Base-by-base conservation (phyloP, 345 rosid genomes). In the Syzygium aqueum region DNA sequence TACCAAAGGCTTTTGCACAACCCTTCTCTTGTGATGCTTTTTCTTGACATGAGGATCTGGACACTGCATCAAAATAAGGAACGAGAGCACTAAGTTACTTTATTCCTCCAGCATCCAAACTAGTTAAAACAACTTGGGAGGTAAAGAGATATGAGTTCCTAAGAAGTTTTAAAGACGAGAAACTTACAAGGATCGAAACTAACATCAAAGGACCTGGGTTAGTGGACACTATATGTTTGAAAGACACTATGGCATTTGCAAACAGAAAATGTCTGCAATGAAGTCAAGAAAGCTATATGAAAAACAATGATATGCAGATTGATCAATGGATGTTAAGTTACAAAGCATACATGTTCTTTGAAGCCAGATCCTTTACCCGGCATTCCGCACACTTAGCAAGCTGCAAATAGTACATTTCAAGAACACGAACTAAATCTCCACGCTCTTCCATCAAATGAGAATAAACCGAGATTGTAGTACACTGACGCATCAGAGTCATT, bases 41-140 rank as follows among this genome's bases (percentile, higher is more conserved):
- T 93, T 96, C 95, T 97, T 97, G 94, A 96, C 95, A 93, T 97
- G 98, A 77, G 99, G 99, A 88, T 97, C 98, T 10, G 98, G 98
- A 82, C 98, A 97, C 99, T 97, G 92, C 91, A 91, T 84, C 85
- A 33, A 61, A 15, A 89, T 33, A 78, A 51, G 67, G 53, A 82
- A 40, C 37, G 43, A 53, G 16, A 33, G 37, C 37, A 33, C 37
- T 33, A 2, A 33, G 37, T 33, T n/a, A n/a, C n/a, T n/a, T 33
- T 3, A 33, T 33, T 33, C 37, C 37, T 33, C 37, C 37, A 33
- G 37, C 37, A 33, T 33, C 2, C 37, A 33, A 33, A 3, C 37
- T 33, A 33, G 37, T 33, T 33, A 33, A 33, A 33, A 33, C 37
- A 33, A 33, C 3, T 33, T 33, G 3, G 37, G 37, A 33, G 37